phyloP scores from a whole-genome alignment of 768 basidiomycete genomes.

The Imleria badia region DNA sequence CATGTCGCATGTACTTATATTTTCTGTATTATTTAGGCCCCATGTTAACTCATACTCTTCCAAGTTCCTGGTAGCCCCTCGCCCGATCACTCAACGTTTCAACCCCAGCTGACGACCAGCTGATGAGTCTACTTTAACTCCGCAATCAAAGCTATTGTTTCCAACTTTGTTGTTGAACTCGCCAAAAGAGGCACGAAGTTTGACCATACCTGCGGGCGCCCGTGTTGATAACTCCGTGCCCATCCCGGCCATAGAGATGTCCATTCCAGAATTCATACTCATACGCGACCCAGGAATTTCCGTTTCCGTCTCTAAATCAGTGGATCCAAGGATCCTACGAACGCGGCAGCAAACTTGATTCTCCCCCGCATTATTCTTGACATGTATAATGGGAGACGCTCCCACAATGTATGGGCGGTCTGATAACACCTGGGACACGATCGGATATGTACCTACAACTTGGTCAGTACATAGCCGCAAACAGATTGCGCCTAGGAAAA shows the following conservation, averaged over 20 bases:
- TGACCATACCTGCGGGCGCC: slow-evolving; percentile 59
- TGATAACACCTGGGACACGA: too few relatives aligned
- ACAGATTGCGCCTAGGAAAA: too few relatives aligned
- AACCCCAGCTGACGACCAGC: slow-evolving; percentile 41
- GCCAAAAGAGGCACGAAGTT: slow-evolving; percentile 64
- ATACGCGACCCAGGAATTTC: slow-evolving; percentile 36
- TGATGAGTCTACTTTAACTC: slow-evolving; percentile 26
- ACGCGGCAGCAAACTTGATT: background rate
- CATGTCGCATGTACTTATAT: background rate
- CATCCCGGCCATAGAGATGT: slow-evolving; percentile 32
- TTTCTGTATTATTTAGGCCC: slow-evolving; percentile 12
- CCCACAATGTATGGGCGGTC: too few relatives aligned
- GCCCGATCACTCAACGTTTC: slow-evolving; percentile 60
- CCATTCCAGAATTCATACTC: slow-evolving; percentile 34
- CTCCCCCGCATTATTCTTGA: too few relatives aligned
- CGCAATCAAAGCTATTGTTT: slow-evolving; percentile 18
- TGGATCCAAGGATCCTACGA: slow-evolving; percentile 29
- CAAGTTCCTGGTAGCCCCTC: slow-evolving; percentile 74
- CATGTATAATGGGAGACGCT: too few relatives aligned
- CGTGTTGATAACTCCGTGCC: slow-evolving; percentile 39
- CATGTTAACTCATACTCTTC: slow-evolving; percentile 49
- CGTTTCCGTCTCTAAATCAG: slow-evolving; percentile 36
- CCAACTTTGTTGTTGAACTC: slow-evolving; percentile 30
- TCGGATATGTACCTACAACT: too few relatives aligned
- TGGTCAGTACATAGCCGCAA: too few relatives aligned